Evolutionary conservation across 1,284 basidiomycete species (phyloP).

Genomic region (Rugosomyces carneus): DNA sequence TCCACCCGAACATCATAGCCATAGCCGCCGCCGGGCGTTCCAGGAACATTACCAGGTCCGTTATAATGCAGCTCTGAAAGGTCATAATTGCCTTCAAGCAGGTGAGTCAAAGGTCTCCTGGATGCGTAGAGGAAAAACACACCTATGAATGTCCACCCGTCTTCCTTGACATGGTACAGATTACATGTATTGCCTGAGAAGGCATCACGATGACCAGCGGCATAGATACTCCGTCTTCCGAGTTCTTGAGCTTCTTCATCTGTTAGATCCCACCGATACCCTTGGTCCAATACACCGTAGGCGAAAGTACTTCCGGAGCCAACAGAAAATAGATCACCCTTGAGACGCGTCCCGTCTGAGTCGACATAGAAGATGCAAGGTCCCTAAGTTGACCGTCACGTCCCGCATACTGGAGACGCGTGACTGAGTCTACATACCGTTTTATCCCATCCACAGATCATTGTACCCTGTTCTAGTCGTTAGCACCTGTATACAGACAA

Average conservation of each 20-base stretch:
- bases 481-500: slow-evolving; percentile 4
- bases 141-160: slow-evolving; percentile 94
- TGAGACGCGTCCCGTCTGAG: slow-evolving; percentile 92
- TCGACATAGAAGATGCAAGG: slow-evolving; percentile 99
- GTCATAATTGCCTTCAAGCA: slow-evolving; percentile 69
- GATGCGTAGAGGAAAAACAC: slow-evolving; percentile 21
- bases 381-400: slow-evolving; percentile 43
- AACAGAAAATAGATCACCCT: slow-evolving; percentile 96
- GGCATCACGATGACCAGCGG: slow-evolving; percentile 95
- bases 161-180: slow-evolving; percentile 91
- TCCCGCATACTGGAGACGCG: not conserved
- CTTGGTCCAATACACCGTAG: slow-evolving; percentile 97
- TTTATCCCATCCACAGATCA: slow-evolving; percentile 99
- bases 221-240: slow-evolving; percentile 91
- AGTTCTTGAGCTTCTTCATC: slow-evolving; percentile 96
- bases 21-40: slow-evolving; percentile 57
- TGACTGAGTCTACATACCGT: slow-evolving; percentile 50
- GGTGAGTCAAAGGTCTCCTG: slow-evolving; percentile 1
- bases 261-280: slow-evolving; percentile 90
- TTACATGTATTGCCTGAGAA: slow-evolving; percentile 98
- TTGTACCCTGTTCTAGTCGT: slow-evolving; percentile 70
- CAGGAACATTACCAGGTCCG: slow-evolving; percentile 63
- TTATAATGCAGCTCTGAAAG: slow-evolving; percentile 78
- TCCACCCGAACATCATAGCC: slow-evolving; percentile 68
- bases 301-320: slow-evolving; percentile 98